Percentiles rank a stretch among this genome's conserved stretches.
Evolutionary conservation across 192 early-diverging fungal genomes (phyloP).

Genomic region (Coemansia sp.): DNA sequence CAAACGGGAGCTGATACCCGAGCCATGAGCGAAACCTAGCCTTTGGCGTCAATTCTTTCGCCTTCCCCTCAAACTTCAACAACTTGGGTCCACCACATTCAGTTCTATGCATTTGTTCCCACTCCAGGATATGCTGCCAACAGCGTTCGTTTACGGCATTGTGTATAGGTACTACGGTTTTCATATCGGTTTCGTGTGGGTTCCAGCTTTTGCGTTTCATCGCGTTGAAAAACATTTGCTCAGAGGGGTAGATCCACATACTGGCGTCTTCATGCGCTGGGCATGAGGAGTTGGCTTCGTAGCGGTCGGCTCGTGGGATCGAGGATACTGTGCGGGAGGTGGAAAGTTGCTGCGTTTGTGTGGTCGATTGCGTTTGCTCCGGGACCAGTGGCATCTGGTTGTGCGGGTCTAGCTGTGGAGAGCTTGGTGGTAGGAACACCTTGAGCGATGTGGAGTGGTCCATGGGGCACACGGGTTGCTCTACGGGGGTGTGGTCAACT

Average conservation of each 20-base stretch:
- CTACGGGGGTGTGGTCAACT: not conserved
- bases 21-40: conserved; percentile 41
- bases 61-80: conserved; percentile 51
- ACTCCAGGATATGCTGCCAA: conserved; percentile 85
- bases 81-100: conserved; percentile 44
- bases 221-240: conserved; percentile 96
- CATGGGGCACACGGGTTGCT: conserved; percentile 41
- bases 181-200: conserved; percentile 81
- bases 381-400: conserved; percentile 70
- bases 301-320: conserved; percentile 71
- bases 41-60: conserved; percentile 39
- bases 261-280: conserved; percentile 29
- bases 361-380: conserved; percentile 48
- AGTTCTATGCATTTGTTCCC: conserved; percentile 64
- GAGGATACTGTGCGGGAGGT: conserved; percentile 71
- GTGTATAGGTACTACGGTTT: conserved; percentile 89
- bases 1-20: conserved; percentile 81
- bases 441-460: conserved; percentile 59
- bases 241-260: conserved; percentile 88
- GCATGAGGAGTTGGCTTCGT: conserved; percentile 52
- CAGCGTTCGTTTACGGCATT: conserved; percentile 92
- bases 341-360: conserved; percentile 58
- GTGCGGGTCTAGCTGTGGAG: conserved; percentile 51
- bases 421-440: conserved; percentile 50
- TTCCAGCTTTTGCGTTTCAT: conserved; percentile 92